phyloP scores from a whole-genome alignment of 2,329 filamentous ascomycete genomes.

The Aspergillus sp. region DNA sequence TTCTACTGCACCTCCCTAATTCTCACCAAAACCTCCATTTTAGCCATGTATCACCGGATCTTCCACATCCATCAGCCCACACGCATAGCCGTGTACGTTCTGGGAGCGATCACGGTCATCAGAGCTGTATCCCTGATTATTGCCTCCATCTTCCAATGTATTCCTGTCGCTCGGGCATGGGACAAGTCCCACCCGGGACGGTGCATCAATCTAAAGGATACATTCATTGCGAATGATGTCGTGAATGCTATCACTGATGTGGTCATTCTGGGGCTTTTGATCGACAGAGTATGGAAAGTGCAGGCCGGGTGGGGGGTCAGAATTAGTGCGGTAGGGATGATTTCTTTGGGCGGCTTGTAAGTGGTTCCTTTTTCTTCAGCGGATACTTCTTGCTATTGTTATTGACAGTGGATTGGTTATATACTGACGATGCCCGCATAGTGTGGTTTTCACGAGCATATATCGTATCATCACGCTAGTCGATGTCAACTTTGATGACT shows the following conservation, averaged over 20 bases:
- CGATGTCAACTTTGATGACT: slow-evolving; percentile 44
- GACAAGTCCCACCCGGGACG: slow-evolving; percentile 44
- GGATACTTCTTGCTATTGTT: too few species aligned
- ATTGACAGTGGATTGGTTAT: too few species aligned
- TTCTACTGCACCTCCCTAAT: slow-evolving; percentile 47
- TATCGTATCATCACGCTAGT: slow-evolving; percentile 54
- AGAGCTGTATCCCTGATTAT: slow-evolving; percentile 54
- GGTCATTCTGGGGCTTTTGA: slow-evolving; percentile 12
- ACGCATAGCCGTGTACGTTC: slow-evolving; percentile 44
- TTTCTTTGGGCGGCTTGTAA: too few species aligned
- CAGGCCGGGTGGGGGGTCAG: too few species aligned
- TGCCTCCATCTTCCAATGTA: slow-evolving; percentile 56
- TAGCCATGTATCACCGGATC: slow-evolving; percentile 58
- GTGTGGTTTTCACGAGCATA: slow-evolving; percentile 51
- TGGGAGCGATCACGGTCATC: slow-evolving; percentile 47
- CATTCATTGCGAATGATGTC: slow-evolving; percentile 54
- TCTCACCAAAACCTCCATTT: slow-evolving; percentile 53
- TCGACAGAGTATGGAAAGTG: too few species aligned
- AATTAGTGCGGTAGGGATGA: too few species aligned
- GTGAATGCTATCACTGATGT: slow-evolving; percentile 36
- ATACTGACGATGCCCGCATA: not conserved
- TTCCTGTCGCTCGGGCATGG: slow-evolving; percentile 54
- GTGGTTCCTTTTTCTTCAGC: not conserved
- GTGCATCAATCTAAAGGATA: slow-evolving; percentile 54
- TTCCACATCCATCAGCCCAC: slow-evolving; percentile 49